Conservation (phyloP, 23 red algal genomes). For the Gracilaria domingensis region DNA sequence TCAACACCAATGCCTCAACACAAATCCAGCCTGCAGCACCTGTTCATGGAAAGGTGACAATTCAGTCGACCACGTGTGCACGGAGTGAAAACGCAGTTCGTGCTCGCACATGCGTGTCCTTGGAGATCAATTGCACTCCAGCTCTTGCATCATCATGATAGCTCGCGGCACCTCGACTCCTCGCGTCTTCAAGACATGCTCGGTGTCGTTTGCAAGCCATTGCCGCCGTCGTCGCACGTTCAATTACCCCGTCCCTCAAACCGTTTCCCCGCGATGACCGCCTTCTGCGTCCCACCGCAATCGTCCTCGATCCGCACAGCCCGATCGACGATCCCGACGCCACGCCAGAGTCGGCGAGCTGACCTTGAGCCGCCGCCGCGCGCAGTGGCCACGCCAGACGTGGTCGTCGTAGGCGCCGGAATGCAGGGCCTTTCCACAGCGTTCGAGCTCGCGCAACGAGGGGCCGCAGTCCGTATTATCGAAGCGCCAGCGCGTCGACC, state of each 20-base stretch:
- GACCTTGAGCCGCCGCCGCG: background rate
- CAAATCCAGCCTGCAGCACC: too few relatives aligned
- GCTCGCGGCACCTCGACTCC: background rate
- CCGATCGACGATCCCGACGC: background rate
- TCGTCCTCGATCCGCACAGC: background rate
- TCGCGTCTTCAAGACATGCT: background rate
- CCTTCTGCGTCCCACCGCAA: slow-evolving; percentile 12
- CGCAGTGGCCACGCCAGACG: slow-evolving; percentile 16
- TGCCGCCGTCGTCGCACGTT: background rate
- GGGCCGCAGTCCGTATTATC: slow-evolving; percentile 76
- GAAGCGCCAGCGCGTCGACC: slow-evolving; percentile 12
- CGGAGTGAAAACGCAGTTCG: too few relatives aligned
- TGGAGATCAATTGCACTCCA: background rate
- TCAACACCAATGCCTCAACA: too few relatives aligned
- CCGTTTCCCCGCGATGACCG: slow-evolving; percentile 27
- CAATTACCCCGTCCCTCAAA: background rate
- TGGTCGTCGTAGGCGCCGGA: slow-evolving; percentile 92
- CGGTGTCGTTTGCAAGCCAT: too few relatives aligned
- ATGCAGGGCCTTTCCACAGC: slow-evolving; percentile 84
- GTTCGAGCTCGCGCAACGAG: slow-evolving; percentile 75
- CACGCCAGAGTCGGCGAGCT: background rate
- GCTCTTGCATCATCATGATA: background rate
- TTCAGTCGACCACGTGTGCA: too few relatives aligned
- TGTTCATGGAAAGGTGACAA: too few relatives aligned
- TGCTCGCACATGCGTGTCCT: too few relatives aligned